A percentile compares a stretch with the other conserved stretches of the same genome.
These are phyloP conservation scores for Dentipellis fragilis DNA, from an alignment of 768 basidiomycete species.

Conservation along the genomic window DNA sequence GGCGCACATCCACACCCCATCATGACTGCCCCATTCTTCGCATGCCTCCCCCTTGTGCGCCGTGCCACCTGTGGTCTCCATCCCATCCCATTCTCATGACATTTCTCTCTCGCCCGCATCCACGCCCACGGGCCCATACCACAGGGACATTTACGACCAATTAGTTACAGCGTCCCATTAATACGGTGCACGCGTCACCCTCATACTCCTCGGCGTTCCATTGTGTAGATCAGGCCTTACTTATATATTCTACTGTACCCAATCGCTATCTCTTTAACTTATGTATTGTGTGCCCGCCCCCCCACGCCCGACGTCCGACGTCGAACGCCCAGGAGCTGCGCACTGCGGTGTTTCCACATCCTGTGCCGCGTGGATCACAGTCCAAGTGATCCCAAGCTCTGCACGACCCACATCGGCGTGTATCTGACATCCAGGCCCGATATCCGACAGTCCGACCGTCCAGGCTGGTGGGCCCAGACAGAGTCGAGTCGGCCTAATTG, in stretches of 20 bases:
- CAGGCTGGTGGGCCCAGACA: too few relatives aligned
- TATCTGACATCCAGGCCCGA: too few relatives aligned
- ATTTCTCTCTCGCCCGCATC: background rate
- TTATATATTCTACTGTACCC: constrained; percentile 8
- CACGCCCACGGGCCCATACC: background rate
- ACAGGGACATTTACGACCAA: constrained; percentile 4
- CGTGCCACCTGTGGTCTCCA: background rate
- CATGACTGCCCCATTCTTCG: background rate
- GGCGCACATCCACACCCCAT: background rate
- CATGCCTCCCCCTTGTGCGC: background rate
- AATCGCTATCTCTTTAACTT: background rate
- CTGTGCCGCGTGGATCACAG: too few relatives aligned
- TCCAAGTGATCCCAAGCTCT: too few relatives aligned
- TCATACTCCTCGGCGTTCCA: background rate
- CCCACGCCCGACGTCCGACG: too few relatives aligned
- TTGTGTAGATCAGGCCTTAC: constrained; percentile 11
- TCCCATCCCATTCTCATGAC: background rate
- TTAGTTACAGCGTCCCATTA: constrained; percentile 13
- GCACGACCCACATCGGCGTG: too few relatives aligned
- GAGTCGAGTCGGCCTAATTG: too few relatives aligned
- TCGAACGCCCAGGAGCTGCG: too few relatives aligned
- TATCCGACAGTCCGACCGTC: too few relatives aligned
- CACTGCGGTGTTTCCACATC: too few relatives aligned
- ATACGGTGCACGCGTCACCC: constrained; percentile 4
- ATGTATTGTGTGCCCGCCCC: too few relatives aligned